Percentiles rank a stretch among this genome's conserved stretches.
Evolutionary conservation across 2,329 filamentous ascomycete species (phyloP).

Genomic region (Pseudonectria buxi): DNA sequence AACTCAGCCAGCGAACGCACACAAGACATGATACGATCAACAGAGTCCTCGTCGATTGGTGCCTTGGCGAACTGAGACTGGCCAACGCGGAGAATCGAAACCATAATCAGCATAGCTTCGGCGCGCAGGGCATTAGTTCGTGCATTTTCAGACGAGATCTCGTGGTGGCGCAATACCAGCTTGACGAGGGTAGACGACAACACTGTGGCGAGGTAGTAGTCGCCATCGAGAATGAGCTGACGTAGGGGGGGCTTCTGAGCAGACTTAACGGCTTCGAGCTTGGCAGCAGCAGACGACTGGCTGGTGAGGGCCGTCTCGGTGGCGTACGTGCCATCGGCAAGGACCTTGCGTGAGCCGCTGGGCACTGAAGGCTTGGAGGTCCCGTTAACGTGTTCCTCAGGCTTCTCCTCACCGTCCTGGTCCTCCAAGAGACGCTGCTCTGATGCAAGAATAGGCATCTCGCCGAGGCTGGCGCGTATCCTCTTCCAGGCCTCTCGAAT

Average conservation of each 20-base stretch:
- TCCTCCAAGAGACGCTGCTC: conserved; percentile 89
- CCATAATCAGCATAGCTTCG: conserved; percentile 99
- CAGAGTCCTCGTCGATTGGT: conserved; percentile 93
- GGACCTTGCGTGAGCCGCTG: conserved; percentile 80
- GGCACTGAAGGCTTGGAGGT: conserved; percentile 69
- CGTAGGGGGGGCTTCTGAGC: conserved; percentile 92
- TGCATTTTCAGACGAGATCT: conserved; percentile 78
- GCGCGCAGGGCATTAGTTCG: conserved; percentile 91
- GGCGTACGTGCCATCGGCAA: conserved; percentile 95
- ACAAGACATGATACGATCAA: conserved; percentile 98
- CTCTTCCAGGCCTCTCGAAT: conserved; percentile 96
- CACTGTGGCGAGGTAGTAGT: conserved; percentile 93
- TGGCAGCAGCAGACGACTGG: conserved; percentile 81
- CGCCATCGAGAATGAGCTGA: conserved; percentile 91
- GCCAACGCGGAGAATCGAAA: conserved; percentile 93
- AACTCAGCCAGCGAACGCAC: conserved; percentile 90
- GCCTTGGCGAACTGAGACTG: conserved; percentile 99
- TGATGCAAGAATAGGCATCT: conserved; percentile 93
- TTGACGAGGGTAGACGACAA: conserved; percentile 95
- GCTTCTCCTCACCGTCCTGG: conserved; percentile 62
- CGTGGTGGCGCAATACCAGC: conserved; percentile 92
- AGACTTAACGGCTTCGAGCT: conserved; percentile 91
- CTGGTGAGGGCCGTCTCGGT: conserved; percentile 95
- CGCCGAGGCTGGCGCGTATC: conserved; percentile 86
- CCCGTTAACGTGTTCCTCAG: conserved; percentile 66